Conservation (phyloP, 345 rosid genomes). For the Populus simonii region DNA sequence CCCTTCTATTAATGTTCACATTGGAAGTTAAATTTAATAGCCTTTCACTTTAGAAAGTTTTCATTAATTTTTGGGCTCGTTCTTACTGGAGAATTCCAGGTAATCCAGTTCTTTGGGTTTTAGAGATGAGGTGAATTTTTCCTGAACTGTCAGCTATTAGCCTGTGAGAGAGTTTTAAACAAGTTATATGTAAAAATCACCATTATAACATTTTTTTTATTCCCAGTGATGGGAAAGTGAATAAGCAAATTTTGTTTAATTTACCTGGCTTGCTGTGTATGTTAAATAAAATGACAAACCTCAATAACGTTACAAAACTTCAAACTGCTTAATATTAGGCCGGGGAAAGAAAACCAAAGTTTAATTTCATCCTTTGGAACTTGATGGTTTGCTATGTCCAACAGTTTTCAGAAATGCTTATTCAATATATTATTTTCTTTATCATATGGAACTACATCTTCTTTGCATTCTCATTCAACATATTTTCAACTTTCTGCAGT, state of each 20-base stretch:
- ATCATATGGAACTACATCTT: no score
- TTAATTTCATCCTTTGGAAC: background rate
- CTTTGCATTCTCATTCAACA: background rate
- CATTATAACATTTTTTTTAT: no score
- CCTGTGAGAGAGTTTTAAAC: background rate
- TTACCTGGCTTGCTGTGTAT: no score
- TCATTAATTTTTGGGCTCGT: background rate
- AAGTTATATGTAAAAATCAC: no score
- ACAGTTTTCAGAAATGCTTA: background rate
- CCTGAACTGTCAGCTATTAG: background rate
- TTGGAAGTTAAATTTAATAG: background rate
- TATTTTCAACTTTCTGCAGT: constrained; percentile 39
- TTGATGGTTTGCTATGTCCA: background rate
- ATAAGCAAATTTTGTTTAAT: no score
- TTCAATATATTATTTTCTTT: background rate
- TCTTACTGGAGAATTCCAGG: no score
- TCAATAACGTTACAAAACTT: no score
- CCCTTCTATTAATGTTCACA: background rate
- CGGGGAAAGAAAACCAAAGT: no score
- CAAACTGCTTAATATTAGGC: no score
- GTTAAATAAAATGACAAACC: no score
- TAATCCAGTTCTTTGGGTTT: no score
- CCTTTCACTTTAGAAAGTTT: background rate
- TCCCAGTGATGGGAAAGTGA: no score
- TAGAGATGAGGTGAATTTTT: background rate